A percentile compares a stretch with the other conserved stretches of the same genome.
phyloP scores from a whole-genome alignment of 768 basidiomycete species.

The Guyanaporus albipodus region DNA sequence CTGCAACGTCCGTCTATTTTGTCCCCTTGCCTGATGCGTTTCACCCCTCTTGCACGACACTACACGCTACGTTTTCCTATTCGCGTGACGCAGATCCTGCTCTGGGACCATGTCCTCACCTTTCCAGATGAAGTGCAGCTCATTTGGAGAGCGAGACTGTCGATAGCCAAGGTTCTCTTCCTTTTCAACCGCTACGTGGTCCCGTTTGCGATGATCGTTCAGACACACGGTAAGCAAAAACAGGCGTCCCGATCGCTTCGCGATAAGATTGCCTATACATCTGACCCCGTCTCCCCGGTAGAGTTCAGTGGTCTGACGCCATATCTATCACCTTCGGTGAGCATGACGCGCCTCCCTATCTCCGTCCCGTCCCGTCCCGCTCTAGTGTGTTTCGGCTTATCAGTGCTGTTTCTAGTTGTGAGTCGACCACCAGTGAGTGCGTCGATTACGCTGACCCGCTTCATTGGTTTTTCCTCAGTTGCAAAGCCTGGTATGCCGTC shows the following conservation, averaged over 20 bases:
- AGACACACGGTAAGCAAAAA: conserved; percentile 27
- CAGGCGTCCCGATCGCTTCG: not conserved
- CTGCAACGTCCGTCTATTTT: not conserved
- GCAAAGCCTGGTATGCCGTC: conserved; percentile 20
- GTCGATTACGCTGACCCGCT: not conserved
- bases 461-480: conserved; percentile 17
- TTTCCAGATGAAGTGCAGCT: conserved; percentile 31
- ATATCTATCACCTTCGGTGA: conserved; percentile 15
- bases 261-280: not conserved
- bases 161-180: conserved; percentile 32
- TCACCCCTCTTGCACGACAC: not conserved
- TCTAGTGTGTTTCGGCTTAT: not conserved
- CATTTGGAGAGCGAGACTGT: conserved; percentile 29
- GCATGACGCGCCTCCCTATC: too few species aligned
- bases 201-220: conserved; percentile 28
- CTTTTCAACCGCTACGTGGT: conserved; percentile 34
- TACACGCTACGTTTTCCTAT: not conserved
- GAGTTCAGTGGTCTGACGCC: conserved; percentile 22
- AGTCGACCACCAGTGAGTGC: not conserved
- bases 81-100: conserved; percentile 22
- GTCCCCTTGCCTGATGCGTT: not conserved
- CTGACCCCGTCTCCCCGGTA: not conserved
- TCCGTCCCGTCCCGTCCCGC: not conserved
- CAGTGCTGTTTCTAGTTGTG: conserved; percentile 15
- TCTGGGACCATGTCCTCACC: conserved; percentile 35